Conservation (phyloP, 345 rosid genomes). For the Euphorbia tirucalli region DNA sequence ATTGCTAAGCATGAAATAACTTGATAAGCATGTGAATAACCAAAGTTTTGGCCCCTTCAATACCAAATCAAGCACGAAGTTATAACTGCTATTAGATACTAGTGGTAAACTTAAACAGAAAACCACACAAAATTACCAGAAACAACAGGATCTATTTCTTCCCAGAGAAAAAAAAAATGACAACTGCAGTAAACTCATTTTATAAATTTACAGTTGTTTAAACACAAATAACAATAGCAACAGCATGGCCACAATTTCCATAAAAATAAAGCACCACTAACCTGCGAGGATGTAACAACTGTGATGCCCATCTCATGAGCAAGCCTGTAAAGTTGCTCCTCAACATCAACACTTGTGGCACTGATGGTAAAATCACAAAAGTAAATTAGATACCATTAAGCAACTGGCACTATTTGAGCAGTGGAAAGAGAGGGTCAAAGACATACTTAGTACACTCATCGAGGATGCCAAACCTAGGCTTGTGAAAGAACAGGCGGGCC, state of each 20-base stretch:
- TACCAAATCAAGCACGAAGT: not conserved
- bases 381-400: not conserved
- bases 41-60: not conserved
- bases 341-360: conserved; percentile 93
- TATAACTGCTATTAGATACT: not conserved
- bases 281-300: conserved; percentile 91
- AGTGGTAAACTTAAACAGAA: not conserved
- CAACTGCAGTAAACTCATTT: too few species aligned
- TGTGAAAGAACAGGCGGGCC: conserved; percentile 97
- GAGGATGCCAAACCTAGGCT: conserved; percentile 85
- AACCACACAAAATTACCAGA: too few species aligned
- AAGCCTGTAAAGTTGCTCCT: conserved; percentile 88
- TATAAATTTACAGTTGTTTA: too few species aligned
- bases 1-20: not conserved
- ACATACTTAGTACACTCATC: conserved; percentile 98
- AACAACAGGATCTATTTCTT: too few species aligned
- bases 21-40: not conserved
- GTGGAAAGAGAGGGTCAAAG: conserved; percentile 10
- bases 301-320: conserved; percentile 84
- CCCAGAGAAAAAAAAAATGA: too few species aligned
- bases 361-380: conserved; percentile 38
- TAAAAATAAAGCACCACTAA: conserved; percentile 24
- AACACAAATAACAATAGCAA: too few species aligned
- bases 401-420: not conserved
- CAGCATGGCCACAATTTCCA: too few species aligned